Evolutionary conservation across 108 stramenopile genomes (phyloP).

Genomic region (Pseudonitzschia pungens): DNA sequence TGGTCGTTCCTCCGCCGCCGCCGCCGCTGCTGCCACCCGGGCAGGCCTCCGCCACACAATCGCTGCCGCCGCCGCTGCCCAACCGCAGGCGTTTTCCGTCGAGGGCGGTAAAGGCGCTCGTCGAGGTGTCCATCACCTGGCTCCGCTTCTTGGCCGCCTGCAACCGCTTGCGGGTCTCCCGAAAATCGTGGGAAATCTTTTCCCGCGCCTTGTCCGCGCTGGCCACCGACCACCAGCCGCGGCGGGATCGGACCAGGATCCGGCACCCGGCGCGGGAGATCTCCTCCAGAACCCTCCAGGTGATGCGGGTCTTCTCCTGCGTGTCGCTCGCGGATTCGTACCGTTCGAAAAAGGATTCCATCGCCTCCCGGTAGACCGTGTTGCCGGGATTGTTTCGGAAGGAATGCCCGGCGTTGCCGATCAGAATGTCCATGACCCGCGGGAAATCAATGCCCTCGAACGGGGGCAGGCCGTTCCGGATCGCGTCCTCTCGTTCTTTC

Average conservation of each 20-base stretch:
- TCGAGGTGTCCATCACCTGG: neutral
- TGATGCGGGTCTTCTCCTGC: conserved; percentile 12
- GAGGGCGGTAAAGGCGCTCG: neutral
- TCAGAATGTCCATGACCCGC: conserved; percentile 1
- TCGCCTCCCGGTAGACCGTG: neutral
- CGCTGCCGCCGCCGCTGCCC: neutral
- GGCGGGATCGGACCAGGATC: conserved; percentile 1
- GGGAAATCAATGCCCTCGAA: conserved; percentile 12
- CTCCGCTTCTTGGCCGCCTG: neutral
- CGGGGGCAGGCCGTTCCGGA: conserved; percentile 1
- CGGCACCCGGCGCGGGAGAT: neutral
- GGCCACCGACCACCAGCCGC: conserved; percentile 20
- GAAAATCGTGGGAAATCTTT: conserved; percentile 15
- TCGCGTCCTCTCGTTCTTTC: neutral
- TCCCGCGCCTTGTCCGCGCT: neutral
- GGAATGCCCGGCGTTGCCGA: neutral
- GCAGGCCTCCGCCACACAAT: neutral
- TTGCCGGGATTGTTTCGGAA: conserved; percentile 7
- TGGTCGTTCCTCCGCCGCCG: neutral
- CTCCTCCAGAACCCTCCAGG: conserved; percentile 16
- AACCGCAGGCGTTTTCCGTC: neutral
- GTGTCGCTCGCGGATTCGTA: conserved; percentile 4
- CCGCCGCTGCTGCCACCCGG: neutral
- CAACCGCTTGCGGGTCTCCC: conserved; percentile 3
- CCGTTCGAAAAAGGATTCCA: neutral